These are phyloP conservation scores for Crithidia brevicula DNA, from an alignment of 208 protist species.

Conservation along the genomic window DNA sequence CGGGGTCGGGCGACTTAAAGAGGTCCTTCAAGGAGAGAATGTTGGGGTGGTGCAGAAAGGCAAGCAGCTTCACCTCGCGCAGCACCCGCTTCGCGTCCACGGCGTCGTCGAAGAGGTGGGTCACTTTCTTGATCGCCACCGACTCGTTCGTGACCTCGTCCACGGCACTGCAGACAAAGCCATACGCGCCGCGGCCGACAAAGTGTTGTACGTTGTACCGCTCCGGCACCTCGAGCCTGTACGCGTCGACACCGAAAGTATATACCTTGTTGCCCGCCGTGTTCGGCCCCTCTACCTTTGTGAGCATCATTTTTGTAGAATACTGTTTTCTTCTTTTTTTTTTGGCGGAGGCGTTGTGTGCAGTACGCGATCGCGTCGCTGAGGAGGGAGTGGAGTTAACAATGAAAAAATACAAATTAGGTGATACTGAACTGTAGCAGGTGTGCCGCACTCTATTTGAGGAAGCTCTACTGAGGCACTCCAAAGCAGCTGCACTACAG, in stretches of 20 bases:
- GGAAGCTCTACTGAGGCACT: too few species aligned
- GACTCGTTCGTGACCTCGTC: slow-evolving; percentile 63
- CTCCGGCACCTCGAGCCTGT: slow-evolving; percentile 65
- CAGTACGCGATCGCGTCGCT: too few species aligned
- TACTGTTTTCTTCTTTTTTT: too few species aligned
- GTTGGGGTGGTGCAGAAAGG: slow-evolving; percentile 77
- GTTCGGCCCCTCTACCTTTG: slow-evolving; percentile 66
- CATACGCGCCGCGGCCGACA: slow-evolving; percentile 91
- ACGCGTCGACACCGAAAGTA: slow-evolving; percentile 62
- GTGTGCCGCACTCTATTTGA: too few species aligned
- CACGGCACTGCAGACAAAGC: slow-evolving; percentile 84
- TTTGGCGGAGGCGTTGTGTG: too few species aligned
- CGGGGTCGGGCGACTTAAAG: slow-evolving; percentile 40
- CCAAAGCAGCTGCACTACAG: too few species aligned
- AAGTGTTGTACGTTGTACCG: slow-evolving; percentile 73
- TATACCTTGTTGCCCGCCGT: slow-evolving; percentile 71
- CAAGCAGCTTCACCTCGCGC: slow-evolving; percentile 81
- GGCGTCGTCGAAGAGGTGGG: slow-evolving; percentile 95
- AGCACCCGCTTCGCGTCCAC: slow-evolving; percentile 87
- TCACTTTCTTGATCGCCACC: slow-evolving; percentile 99
- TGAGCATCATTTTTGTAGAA: slow-evolving; percentile 58
- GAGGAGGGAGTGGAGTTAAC: too few species aligned
- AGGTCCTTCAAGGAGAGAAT: slow-evolving; percentile 84
- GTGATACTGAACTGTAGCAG: too few species aligned
- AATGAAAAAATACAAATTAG: too few species aligned